Percentiles rank a stretch among this genome's conserved stretches.
Evolutionary conservation across 495 filamentous ascomycete species (phyloP).

Genomic region (Penicillium cosmopolitanum): DNA sequence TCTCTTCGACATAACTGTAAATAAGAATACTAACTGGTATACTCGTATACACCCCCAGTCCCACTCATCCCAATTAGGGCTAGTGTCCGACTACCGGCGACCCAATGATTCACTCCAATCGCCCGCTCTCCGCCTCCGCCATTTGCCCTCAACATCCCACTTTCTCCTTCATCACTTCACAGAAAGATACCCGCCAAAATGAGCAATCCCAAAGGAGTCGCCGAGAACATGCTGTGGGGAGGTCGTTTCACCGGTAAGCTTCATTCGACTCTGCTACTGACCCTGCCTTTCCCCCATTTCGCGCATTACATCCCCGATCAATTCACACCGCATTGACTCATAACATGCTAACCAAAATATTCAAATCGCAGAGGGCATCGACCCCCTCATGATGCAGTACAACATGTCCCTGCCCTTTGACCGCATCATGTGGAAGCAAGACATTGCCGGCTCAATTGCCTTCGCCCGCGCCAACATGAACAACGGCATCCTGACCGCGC

Average conservation of each 20-base stretch:
- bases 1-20: background rate
- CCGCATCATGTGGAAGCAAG: conserved; percentile 77
- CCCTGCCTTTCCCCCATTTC: background rate
- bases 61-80: background rate
- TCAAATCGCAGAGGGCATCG: conserved; percentile 64
- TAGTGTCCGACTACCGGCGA: conserved; percentile 11
- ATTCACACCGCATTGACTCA: conserved; percentile 15
- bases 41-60: background rate
- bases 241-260: conserved; percentile 76
- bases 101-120: conserved; percentile 7
- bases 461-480: conserved; percentile 86
- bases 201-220: conserved; percentile 47
- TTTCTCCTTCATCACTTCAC: conserved; percentile 11
- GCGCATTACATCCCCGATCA: conserved; percentile 11
- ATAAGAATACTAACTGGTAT: background rate
- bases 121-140: conserved; percentile 2
- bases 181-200: conserved; percentile 32
- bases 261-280: background rate
- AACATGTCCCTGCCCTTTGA: conserved; percentile 89
- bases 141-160: background rate
- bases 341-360: conserved; percentile 33
- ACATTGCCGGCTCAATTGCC: conserved; percentile 80
- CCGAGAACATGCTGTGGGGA: conserved; percentile 76
- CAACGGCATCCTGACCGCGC: conserved; percentile 69
- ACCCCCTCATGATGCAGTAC: conserved; percentile 88